Conservation (phyloP, 768 basidiomycete species). For the Trametes punicea region DNA sequence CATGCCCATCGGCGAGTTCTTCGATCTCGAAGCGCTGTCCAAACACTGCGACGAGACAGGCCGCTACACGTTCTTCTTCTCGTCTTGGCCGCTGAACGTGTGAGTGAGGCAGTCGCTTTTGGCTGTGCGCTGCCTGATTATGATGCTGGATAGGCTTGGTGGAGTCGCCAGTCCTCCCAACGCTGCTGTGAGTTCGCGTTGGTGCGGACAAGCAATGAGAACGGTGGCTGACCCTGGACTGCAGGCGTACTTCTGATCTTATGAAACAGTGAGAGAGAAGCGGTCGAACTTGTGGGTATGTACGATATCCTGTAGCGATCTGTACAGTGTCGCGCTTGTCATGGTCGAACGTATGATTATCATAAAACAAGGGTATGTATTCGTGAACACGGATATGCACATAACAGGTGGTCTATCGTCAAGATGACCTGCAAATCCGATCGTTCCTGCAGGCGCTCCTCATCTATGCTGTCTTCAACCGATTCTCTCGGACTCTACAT, state of each 20-base stretch:
- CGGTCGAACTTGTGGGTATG: too few species aligned
- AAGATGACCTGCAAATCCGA: too few species aligned
- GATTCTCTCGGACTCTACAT: too few species aligned
- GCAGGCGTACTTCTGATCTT: slow-evolving; percentile 27
- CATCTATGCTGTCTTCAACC: too few species aligned
- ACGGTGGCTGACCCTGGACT: neutral
- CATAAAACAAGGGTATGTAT: neutral
- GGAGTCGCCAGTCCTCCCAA: slow-evolving; percentile 71
- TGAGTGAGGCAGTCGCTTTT: slow-evolving; percentile 31
- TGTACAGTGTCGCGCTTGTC: too few species aligned
- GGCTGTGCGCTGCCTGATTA: slow-evolving; percentile 2
- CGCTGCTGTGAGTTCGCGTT: slow-evolving; percentile 51
- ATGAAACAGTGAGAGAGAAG: neutral
- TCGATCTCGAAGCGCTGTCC: slow-evolving; percentile 65
- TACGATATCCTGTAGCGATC: too few species aligned
- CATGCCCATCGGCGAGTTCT: slow-evolving; percentile 77
- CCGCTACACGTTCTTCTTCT: slow-evolving; percentile 73
- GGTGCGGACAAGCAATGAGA: neutral
- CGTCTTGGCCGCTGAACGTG: slow-evolving; percentile 74
- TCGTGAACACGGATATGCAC: neutral
- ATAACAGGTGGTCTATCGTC: neutral
- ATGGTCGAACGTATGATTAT: neutral
- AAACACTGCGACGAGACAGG: slow-evolving; percentile 52
- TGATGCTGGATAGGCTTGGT: slow-evolving; percentile 44
- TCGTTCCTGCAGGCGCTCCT: too few species aligned